These are phyloP conservation scores for Daldinia concentrica DNA, from an alignment of 495 filamentous ascomycete species.

Conservation along the genomic window DNA sequence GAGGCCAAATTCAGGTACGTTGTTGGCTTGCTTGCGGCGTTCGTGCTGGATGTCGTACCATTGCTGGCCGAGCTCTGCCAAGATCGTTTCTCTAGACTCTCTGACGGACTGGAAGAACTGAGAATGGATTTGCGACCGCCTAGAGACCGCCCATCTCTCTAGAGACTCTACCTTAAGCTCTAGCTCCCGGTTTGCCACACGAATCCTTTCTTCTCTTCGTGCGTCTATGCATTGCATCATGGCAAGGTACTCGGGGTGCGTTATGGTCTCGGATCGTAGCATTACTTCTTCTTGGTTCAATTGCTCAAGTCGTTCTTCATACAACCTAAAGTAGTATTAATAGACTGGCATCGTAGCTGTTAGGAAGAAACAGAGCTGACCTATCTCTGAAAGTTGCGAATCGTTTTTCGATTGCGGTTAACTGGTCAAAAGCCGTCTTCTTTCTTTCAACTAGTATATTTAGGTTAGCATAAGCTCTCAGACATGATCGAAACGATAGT, in stretches of 20 bases:
- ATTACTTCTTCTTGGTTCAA: conserved; percentile 85
- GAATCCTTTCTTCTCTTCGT: conserved; percentile 79
- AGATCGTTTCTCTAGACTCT: conserved; percentile 79
- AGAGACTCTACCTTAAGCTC: conserved; percentile 77
- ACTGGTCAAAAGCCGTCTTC: conserved; percentile 80
- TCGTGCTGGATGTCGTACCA: conserved; percentile 94
- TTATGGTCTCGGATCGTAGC: conserved; percentile 75
- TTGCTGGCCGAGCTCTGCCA: conserved; percentile 81
- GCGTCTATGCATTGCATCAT: conserved; percentile 86
- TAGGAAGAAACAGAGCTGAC: conserved; percentile 57
- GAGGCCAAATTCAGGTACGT: conserved; percentile 80
- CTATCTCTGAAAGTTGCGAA: conserved; percentile 87
- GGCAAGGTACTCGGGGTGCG: conserved; percentile 87
- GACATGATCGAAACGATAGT: not conserved
- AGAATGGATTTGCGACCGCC: conserved; percentile 81
- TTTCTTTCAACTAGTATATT: conserved; percentile 73
- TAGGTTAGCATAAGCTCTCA: conserved; percentile 51
- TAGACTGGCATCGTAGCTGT: conserved; percentile 18
- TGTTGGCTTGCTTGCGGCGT: conserved; percentile 80
- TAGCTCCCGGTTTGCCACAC: conserved; percentile 74
- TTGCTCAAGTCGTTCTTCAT: conserved; percentile 83
- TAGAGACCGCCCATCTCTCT: conserved; percentile 76
- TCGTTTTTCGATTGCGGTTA: conserved; percentile 80
- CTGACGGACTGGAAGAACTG: conserved; percentile 87
- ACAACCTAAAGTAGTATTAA: conserved; percentile 65